These are phyloP conservation scores for Gymnopus androsaceus DNA, from an alignment of 1,284 basidiomycete genomes.

Conservation along the genomic window DNA sequence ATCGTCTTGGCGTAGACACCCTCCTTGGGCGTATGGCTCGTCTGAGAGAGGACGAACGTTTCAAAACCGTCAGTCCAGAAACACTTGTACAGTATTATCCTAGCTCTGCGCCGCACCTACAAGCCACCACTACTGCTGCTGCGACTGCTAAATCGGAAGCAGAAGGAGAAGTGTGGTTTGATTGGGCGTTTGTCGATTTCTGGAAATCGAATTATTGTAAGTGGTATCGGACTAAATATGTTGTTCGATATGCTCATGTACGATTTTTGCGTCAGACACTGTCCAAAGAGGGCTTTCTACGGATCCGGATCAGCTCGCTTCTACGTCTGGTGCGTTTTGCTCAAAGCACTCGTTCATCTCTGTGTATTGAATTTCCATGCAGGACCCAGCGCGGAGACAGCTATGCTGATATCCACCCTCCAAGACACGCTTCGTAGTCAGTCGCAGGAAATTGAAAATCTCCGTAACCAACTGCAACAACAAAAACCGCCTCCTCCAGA, in stretches of 20 bases:
- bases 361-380: slow-evolving; percentile 11
- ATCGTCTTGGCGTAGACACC: slow-evolving; percentile 82
- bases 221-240: slow-evolving; percentile 31
- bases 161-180: slow-evolving; percentile 94
- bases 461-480: slow-evolving; percentile 57
- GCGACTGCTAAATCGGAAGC: no score
- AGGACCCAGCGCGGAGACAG: slow-evolving; percentile 77
- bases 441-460: slow-evolving; percentile 70
- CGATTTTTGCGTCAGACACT: slow-evolving; percentile 43
- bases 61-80: slow-evolving; percentile 88
- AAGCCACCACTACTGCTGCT: slow-evolving; percentile 37
- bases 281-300: slow-evolving; percentile 67
- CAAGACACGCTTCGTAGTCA: slow-evolving; percentile 81
- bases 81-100: slow-evolving; percentile 57
- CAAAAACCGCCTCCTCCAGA: not conserved
- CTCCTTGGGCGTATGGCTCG: slow-evolving; percentile 87
- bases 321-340: slow-evolving; percentile 41
- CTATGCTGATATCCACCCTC: slow-evolving; percentile 79
- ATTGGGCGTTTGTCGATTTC: slow-evolving; percentile 98
- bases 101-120: slow-evolving; percentile 36
- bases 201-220: slow-evolving; percentile 96
- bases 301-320: slow-evolving; percentile 63
- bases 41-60: slow-evolving; percentile 88
- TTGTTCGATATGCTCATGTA: slow-evolving; percentile 2
- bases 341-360: not conserved